Base-by-base conservation (phyloP, 208 protist species). In the Lotmaria passim region DNA sequence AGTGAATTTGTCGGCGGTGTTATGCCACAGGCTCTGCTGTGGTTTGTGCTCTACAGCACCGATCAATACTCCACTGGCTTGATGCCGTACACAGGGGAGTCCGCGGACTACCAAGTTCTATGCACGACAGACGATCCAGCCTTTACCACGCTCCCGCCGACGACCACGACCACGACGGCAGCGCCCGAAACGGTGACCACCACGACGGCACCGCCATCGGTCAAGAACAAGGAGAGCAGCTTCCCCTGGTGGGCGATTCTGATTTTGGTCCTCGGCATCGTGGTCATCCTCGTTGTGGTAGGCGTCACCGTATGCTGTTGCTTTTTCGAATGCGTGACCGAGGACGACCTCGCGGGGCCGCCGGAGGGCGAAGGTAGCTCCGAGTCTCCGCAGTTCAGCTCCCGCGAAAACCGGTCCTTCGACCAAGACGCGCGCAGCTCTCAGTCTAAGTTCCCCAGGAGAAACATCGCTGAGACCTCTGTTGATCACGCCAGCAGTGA, bases 201-300 rank as follows among this genome's bases (percentile, higher is more conserved):
- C 21, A 59, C 53, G 7, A 59, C 33, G 3, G 44, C 53, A 17
- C 6, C 34, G 4, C 17, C 34, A n/a, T 26, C 53, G 34, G 14
- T 34, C 7, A 30, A 41, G 1, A 59, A 59, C 8, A 59, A 59
- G 34, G 34, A 34, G n/a, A 59, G 53, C 34, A 44, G 34, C 53
- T 59, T 59, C 34, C 53, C 53, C 8, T 59, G 53, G 53, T 59
- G 53, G 53, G 53, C 53, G 2, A 59, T 59, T 44, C 34, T 59
- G 10, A 59, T 59, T 30, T 34, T 59, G 1, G 53, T 59, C 34
- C 53, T 59, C 21, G 53, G 53, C 21, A 59, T 59, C n/a, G 53
- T 59, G 26, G 34, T n/a, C 1, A 33, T 59, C 8, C 30, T 59
- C 3, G 53, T 59, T 2, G 53, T 59, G 53, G 53, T 44, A 7